These are phyloP conservation scores for Protomyces lactucae-debilis DNA, from an alignment of 1,139 yeast genomes.

Conservation along the genomic window DNA sequence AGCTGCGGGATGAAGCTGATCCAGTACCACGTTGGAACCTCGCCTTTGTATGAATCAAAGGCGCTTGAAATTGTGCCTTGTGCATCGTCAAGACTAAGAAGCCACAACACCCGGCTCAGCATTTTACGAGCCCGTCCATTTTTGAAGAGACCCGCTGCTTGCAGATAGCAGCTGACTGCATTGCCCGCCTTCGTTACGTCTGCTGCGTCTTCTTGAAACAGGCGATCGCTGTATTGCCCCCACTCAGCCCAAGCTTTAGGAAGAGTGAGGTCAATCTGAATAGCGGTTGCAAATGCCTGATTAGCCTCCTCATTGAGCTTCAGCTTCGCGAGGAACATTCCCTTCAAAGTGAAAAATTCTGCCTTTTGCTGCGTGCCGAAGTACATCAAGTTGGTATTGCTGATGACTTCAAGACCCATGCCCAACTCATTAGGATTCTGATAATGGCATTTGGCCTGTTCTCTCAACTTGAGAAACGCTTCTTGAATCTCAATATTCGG, in stretches of 20 bases:
- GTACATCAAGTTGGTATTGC: constrained; percentile 90
- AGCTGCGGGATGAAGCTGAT: constrained; percentile 93
- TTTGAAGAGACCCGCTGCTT: constrained; percentile 94
- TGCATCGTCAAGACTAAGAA: constrained; percentile 83
- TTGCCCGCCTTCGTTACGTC: constrained; percentile 85
- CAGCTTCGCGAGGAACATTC: constrained; percentile 91
- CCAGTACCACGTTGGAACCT: constrained; percentile 99
- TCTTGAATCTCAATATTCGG: constrained; percentile 98
- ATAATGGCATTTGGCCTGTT: constrained; percentile 96
- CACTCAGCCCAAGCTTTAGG: constrained; percentile 99
- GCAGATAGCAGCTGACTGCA: constrained; percentile 92
- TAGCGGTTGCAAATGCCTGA: constrained; percentile 96
- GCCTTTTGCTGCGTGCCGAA: constrained; percentile 98
- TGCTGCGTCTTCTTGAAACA: constrained; percentile 77
- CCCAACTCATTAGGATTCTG: constrained; percentile 81
- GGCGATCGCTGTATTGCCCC: constrained; percentile 90
- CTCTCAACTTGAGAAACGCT: constrained; percentile 89
- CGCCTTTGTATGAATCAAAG: constrained; percentile 88
- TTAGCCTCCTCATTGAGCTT: constrained; percentile 91
- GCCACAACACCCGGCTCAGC: constrained; percentile 87
- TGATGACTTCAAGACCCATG: constrained; percentile 93
- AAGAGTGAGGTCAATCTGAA: constrained; percentile 83
- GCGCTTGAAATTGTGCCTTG: constrained; percentile 79
- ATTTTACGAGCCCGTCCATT: constrained; percentile 85
- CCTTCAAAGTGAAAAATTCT: constrained; percentile 92